Evolutionary conservation across 306 rosid genomes (phyloP), one percentile per base, ranked within the genome.

Genomic region (Trifolium pratense): DNA sequence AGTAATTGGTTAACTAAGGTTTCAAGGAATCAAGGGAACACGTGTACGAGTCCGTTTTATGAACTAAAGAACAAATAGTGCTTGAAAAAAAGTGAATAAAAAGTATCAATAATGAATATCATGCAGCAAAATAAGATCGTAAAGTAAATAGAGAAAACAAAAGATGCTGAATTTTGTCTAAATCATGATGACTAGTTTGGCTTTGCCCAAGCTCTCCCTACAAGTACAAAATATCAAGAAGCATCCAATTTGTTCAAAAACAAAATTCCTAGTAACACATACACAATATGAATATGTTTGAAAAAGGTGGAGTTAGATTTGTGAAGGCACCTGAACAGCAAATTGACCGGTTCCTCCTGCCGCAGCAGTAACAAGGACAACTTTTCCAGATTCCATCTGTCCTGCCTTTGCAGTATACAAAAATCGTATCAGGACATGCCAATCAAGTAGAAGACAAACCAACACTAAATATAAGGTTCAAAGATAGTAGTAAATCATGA

Each of bases 341-440:
- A 94, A 94, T 87, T 94, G 98, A 70, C 98, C 98, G 6, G 98
- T 94, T 80, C 98, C 98, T 76, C 98, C 98, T 15, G 98, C 98
- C n/a, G 98, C 98, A 79, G 98, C 98, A 82, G 98, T 94, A 45
- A 94, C 97, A 85, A 94, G 93, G 74, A 94, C 95, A 46, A 72
- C 81, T 37, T 94, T 86, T 80, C 96, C 92, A 81, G 94, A 89
- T 86, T 91, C 96, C 91, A 89, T 88, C 48, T 89, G 86, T 71
- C 90, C 97, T 17, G 89, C 97, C 98, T 94, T 80, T 43, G 71
- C 57, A 76, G 59, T 74, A 53, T 66, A 56, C 56, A 71, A 71
- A 63, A 62, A 68, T 61, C 16, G 56, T 25, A 73, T 83, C 58
- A 82, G 74, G 20, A 60, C 25, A 75, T 59, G 70, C 42, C 74